Evolutionary conservation across 768 basidiomycete species (phyloP).

Genomic region (Cystofilobasidium macerans): DNA sequence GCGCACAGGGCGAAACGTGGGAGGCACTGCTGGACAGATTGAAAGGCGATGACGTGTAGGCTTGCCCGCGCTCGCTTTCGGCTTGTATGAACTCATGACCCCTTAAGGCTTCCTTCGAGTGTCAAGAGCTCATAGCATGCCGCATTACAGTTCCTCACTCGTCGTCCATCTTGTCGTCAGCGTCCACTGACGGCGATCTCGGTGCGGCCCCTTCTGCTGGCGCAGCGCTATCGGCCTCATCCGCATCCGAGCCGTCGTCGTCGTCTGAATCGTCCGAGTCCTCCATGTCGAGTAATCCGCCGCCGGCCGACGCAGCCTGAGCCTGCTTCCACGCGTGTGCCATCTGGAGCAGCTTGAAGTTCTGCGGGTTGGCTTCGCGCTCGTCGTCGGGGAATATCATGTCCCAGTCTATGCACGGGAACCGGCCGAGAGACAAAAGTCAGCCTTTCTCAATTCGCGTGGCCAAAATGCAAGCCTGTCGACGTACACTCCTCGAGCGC

Average conservation of each 20-base stretch:
- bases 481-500: slow-evolving; percentile 57
- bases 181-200: no score
- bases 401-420: slow-evolving; percentile 65
- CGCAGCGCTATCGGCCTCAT: slow-evolving; percentile 7
- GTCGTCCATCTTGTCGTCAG: no score
- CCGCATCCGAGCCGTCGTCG: slow-evolving; percentile 8
- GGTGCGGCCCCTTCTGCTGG: background rate
- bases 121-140: no score
- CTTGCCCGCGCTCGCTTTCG: no score
- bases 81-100: no score
- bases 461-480: background rate
- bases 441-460: background rate
- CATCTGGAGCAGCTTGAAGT: slow-evolving; percentile 91
- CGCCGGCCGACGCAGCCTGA: slow-evolving; percentile 20
- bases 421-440: background rate
- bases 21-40: background rate
- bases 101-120: no score
- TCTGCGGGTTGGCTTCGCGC: slow-evolving; percentile 76
- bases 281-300: slow-evolving; percentile 2
- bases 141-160: no score
- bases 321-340: slow-evolving; percentile 66
- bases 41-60: background rate
- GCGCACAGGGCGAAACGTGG: background rate
- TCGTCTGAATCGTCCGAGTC: slow-evolving; percentile 21
- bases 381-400: slow-evolving; percentile 95